Evolutionary conservation across 441 rosid genomes (phyloP).

Genomic region (Francoa sonchifolia): DNA sequence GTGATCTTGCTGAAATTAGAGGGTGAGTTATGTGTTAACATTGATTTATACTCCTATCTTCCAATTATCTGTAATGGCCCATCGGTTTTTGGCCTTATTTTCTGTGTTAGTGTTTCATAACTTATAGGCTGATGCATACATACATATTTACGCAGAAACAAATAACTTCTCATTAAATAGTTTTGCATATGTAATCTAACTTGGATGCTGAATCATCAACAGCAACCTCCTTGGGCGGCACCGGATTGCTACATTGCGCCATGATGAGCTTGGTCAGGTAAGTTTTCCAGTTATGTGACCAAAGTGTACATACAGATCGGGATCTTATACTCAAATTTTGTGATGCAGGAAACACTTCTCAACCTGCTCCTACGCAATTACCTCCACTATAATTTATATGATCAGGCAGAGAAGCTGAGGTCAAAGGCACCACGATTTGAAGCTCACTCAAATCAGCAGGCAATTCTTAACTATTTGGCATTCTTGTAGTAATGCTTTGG

Average conservation of each 20-base stretch:
- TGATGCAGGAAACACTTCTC: constrained; percentile 19
- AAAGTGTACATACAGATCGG: not conserved
- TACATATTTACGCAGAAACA: not conserved
- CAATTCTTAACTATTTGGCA: not conserved
- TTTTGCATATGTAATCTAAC: not conserved
- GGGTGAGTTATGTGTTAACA: constrained; percentile 38
- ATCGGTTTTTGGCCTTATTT: not conserved
- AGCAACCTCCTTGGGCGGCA: constrained; percentile 4
- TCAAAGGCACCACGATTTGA: constrained; percentile 64
- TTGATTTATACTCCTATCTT: not conserved
- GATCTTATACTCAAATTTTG: not conserved
- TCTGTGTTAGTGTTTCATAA: not conserved
- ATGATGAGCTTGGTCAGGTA: constrained; percentile 16
- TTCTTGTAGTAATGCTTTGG: not conserved
- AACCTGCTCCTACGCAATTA: constrained; percentile 47
- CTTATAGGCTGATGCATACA: not conserved
- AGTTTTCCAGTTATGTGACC: not conserved
- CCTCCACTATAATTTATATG: constrained; percentile 46
- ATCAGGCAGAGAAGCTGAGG: constrained; percentile 53
- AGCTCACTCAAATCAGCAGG: constrained; percentile 60
- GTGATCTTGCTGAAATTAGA: constrained; percentile 51
- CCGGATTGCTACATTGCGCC: constrained; percentile 14
- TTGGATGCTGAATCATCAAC: not conserved
- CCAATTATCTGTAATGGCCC: constrained; percentile 6
- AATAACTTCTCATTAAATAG: not conserved